Percentiles rank a stretch among this genome's conserved stretches.
These are phyloP conservation scores for Talaromyces marneffei DNA, from an alignment of 2,329 filamentous ascomycete species.

Conservation along the genomic window DNA sequence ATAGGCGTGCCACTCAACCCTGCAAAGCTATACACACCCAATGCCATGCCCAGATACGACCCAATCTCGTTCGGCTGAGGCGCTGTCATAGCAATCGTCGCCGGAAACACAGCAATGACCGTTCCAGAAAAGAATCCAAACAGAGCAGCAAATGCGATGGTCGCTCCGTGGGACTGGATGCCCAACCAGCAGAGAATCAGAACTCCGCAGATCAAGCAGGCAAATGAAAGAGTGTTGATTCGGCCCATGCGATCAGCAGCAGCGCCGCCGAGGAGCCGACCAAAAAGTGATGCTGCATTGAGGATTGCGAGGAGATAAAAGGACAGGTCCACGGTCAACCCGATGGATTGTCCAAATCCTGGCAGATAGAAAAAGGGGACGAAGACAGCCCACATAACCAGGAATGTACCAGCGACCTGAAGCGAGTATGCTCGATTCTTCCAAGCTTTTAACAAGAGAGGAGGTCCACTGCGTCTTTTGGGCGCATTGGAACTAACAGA, in stretches of 20 bases:
- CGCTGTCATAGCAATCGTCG: constrained; percentile 16
- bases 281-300: constrained; percentile 31
- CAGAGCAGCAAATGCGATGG: constrained; percentile 27
- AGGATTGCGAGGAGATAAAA: constrained; percentile 28
- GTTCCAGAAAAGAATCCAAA: constrained; percentile 33
- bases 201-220: constrained; percentile 23
- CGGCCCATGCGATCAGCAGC: constrained; percentile 29
- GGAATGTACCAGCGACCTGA: constrained; percentile 19
- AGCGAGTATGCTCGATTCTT: constrained; percentile 21
- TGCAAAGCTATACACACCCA: constrained; percentile 37
- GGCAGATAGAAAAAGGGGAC: constrained; percentile 29
- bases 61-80: constrained; percentile 17
- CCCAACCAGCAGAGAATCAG: constrained; percentile 27
- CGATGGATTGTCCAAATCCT: constrained; percentile 21
- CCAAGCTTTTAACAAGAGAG: constrained; percentile 20
- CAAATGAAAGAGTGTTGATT: constrained; percentile 25
- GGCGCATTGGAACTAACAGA: constrained; percentile 20
- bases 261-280: constrained; percentile 29
- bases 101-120: constrained; percentile 23
- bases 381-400: constrained; percentile 26
- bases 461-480: constrained; percentile 27
- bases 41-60: constrained; percentile 20
- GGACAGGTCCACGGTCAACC: constrained; percentile 20
- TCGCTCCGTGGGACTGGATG: constrained; percentile 20
- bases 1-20: constrained; percentile 46